Evolutionary conservation across 352 stramenopile species (phyloP), one percentile per base, ranked within the genome.

Genomic region (Halophytophthora polymorphica): DNA sequence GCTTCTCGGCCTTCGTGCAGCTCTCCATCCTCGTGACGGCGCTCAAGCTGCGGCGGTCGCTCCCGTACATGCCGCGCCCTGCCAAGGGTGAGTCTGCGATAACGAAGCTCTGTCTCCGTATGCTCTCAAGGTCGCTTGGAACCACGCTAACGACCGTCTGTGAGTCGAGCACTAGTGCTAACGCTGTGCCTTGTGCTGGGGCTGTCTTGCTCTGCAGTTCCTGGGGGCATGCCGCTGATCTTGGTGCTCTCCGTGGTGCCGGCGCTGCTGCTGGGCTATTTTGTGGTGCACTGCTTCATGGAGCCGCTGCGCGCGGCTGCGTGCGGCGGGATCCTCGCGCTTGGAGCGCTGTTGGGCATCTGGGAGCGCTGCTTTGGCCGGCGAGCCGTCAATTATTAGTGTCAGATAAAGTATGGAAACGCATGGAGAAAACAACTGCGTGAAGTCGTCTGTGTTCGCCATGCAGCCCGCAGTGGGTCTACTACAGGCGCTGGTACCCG

Each of bases 21-120:
- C 37, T 96, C 15, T 59, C 96, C 42, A 80, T 96, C 33, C 88
- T 95, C 57, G 66, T 56, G n/a, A 84, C 86, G 10, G 95, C 94
- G 60, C 47, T 96, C 39, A 76, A 94, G 50, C 71, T 98, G 2
- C 74, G 89, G 2, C 59, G 85, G 6, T 72, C 61, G 15, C 57
- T 77, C 38, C 66, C 69, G 14, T 77, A 75, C 61, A 73, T 90
- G 58, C 65, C 71, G n/a, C 70, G 78, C 1, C 73, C 77, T 11
- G 66, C 60, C 13, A 69, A 70, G 37, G 51, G 58, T 66, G 18
- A 19, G 33, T 54, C 10, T 33, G 14, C 23, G 10, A 7, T 7
- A 17, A 6, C 6, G 19, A 13, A 13, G 1, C 6, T 23, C 12
- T 8, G 18, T 37, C 21, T n/a, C n/a, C n/a, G n/a, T 31, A 31